Conservation (phyloP, 805 yeast genomes). For the Candida montana region DNA sequence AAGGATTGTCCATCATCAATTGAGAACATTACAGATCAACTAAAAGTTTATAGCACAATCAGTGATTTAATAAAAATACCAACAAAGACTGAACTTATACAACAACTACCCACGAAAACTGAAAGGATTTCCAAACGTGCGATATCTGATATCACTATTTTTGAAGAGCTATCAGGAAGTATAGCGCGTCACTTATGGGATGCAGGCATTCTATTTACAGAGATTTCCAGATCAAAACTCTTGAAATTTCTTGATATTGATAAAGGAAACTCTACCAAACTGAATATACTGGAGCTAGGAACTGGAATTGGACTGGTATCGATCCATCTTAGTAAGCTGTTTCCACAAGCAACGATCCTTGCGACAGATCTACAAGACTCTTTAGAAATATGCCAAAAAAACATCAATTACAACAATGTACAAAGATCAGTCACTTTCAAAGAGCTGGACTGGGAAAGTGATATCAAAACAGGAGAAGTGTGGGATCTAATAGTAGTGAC, state of each 20-base stretch:
- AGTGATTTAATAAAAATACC: slow-evolving; percentile 19
- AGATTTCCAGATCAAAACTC: slow-evolving; percentile 7
- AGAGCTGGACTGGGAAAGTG: slow-evolving; percentile 34
- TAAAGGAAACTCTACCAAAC: neutral
- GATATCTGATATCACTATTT: slow-evolving; percentile 11
- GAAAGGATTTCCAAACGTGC: slow-evolving; percentile 16
- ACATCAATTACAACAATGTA: slow-evolving; percentile 20
- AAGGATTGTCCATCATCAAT: slow-evolving; percentile 4
- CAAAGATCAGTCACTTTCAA: slow-evolving; percentile 19
- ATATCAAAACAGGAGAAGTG: slow-evolving; percentile 13
- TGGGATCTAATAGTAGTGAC: slow-evolving; percentile 36
- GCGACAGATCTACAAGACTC: slow-evolving; percentile 38
- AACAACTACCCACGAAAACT: slow-evolving; percentile 15
- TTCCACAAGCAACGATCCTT: slow-evolving; percentile 15
- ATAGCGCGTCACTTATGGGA: slow-evolving; percentile 42
- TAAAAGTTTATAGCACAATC: slow-evolving; percentile 12
- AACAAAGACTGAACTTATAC: neutral
- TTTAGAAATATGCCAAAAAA: slow-evolving; percentile 28
- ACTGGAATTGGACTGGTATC: slow-evolving; percentile 40
- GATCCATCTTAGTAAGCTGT: slow-evolving; percentile 23
- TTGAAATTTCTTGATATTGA: slow-evolving; percentile 8
- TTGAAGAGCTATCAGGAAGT: slow-evolving; percentile 35
- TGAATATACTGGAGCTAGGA: slow-evolving; percentile 33
- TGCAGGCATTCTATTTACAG: slow-evolving; percentile 27
- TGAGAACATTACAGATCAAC: neutral